Conservation (phyloP, 768 basidiomycete genomes). For the Trametes cubensis region DNA sequence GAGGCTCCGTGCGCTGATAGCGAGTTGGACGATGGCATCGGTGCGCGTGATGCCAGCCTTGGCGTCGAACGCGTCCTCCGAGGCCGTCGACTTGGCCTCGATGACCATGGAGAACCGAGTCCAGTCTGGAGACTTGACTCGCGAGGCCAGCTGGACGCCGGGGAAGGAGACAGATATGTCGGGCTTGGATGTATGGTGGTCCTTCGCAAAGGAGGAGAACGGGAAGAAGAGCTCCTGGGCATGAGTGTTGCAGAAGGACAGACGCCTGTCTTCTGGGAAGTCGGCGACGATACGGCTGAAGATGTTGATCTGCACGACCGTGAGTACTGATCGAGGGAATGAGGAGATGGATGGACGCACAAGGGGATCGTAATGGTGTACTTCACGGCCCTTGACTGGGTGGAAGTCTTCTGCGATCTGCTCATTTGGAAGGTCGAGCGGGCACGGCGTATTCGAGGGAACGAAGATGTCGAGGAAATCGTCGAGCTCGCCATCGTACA, state of each 20-base stretch:
- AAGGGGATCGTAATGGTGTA: background rate
- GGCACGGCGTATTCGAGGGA: background rate
- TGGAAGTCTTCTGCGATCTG: background rate
- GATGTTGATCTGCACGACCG: background rate
- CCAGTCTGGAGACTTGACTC: background rate
- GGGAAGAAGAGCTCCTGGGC: conserved; percentile 15
- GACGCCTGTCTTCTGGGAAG: background rate
- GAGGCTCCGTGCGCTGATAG: conserved; percentile 7
- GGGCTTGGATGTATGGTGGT: conserved; percentile 1
- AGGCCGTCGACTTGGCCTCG: background rate
- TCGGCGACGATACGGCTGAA: background rate
- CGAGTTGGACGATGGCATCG: conserved; percentile 1
- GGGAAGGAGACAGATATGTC: conserved; percentile 9
- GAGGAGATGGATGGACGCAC: background rate
- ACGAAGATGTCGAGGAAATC: background rate
- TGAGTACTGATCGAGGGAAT: too few species aligned
- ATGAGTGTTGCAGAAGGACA: conserved; percentile 11
- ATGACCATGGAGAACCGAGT: conserved; percentile 2
- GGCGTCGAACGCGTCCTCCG: conserved; percentile 1
- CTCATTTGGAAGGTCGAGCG: background rate
- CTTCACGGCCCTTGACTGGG: background rate
- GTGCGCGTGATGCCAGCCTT: background rate
- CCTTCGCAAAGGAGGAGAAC: conserved; percentile 11
- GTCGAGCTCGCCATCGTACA: background rate
- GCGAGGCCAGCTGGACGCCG: background rate